phyloP scores from a whole-genome alignment of 1,284 basidiomycete species.

The Sporisorium iseilematis-ciliati region DNA sequence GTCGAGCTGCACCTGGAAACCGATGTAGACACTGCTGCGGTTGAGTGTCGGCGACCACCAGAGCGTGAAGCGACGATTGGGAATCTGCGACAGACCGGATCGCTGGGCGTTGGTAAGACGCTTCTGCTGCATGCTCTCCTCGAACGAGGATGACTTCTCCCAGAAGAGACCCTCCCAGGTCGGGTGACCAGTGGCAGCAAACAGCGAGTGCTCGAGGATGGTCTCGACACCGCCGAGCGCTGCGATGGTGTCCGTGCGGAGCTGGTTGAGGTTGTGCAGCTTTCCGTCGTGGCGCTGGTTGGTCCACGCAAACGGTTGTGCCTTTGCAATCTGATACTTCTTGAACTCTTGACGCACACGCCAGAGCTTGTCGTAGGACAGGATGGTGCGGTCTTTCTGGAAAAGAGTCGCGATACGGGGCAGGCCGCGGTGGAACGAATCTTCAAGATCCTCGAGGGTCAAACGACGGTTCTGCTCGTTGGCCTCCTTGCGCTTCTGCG shows the following conservation, averaged over 20 bases:
- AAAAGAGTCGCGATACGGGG: slow-evolving; percentile 97
- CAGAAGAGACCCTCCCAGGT: slow-evolving; percentile 75
- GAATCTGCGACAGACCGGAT: slow-evolving; percentile 96
- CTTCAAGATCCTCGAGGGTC: slow-evolving; percentile 96
- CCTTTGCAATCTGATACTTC: slow-evolving; percentile 88
- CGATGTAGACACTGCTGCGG: slow-evolving; percentile 97
- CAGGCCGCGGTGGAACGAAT: slow-evolving; percentile 98
- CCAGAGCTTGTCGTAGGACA: slow-evolving; percentile 98
- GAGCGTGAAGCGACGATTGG: slow-evolving; percentile 99
- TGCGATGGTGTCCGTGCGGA: slow-evolving; percentile 98
- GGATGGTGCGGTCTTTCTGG: slow-evolving; percentile 96
- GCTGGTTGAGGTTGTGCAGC: slow-evolving; percentile 97
- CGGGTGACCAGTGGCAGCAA: slow-evolving; percentile 93
- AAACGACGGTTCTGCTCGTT: slow-evolving; percentile 97
- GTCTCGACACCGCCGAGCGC: slow-evolving; percentile 97
- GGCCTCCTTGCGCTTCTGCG: slow-evolving; percentile 98
- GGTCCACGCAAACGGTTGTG: slow-evolving; percentile 98
- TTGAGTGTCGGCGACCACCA: slow-evolving; percentile 99
- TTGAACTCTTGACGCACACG: slow-evolving; percentile 89
- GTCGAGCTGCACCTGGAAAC: slow-evolving; percentile 99
- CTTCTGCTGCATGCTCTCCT: slow-evolving; percentile 89
- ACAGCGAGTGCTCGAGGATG: slow-evolving; percentile 95
- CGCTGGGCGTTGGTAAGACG: slow-evolving; percentile 90
- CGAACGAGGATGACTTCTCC: slow-evolving; percentile 78
- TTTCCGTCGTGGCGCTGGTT: slow-evolving; percentile 98